These are phyloP conservation scores for Penicillium paxilli DNA, from an alignment of 495 filamentous ascomycete species.

Conservation along the genomic window DNA sequence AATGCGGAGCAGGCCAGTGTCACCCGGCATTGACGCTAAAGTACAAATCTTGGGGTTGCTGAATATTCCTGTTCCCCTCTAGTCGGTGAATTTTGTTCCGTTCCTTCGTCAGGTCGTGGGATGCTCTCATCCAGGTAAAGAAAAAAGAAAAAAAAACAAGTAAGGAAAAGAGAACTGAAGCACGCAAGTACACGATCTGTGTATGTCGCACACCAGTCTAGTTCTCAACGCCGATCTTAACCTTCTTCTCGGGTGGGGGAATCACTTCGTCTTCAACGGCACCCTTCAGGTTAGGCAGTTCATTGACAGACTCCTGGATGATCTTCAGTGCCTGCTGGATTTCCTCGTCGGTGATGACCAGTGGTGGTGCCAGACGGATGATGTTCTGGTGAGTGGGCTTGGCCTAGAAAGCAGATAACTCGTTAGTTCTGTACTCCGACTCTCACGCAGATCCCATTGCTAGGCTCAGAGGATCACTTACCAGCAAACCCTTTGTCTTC, in stretches of 20 bases:
- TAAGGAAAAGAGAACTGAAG: background rate
- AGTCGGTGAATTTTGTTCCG: background rate
- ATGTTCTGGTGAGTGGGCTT: constrained; percentile 99
- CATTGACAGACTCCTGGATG: constrained; percentile 48
- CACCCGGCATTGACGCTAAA: too few relatives aligned
- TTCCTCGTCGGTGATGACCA: constrained; percentile 59
- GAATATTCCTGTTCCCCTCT: too few relatives aligned
- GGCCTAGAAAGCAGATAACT: constrained; percentile 52
- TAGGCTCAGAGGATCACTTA: constrained; percentile 43
- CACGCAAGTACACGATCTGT: background rate
- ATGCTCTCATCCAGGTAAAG: constrained; percentile 3
- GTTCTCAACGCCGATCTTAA: constrained; percentile 51
- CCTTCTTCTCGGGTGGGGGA: constrained; percentile 50
- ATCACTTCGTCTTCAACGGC: constrained; percentile 46
- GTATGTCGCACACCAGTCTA: constrained; percentile 18
- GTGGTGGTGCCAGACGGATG: constrained; percentile 61
- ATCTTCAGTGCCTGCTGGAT: constrained; percentile 49
- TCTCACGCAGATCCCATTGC: background rate
- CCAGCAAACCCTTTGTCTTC: constrained; percentile 93
- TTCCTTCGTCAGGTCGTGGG: constrained; percentile 23
- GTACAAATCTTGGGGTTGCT: background rate
- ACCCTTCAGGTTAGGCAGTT: constrained; percentile 52
- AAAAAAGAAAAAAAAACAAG: background rate
- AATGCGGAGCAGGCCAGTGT: too few relatives aligned
- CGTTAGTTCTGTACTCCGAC: background rate